phyloP scores from a whole-genome alignment of 257 asterid species.

The Scutellaria minor region DNA sequence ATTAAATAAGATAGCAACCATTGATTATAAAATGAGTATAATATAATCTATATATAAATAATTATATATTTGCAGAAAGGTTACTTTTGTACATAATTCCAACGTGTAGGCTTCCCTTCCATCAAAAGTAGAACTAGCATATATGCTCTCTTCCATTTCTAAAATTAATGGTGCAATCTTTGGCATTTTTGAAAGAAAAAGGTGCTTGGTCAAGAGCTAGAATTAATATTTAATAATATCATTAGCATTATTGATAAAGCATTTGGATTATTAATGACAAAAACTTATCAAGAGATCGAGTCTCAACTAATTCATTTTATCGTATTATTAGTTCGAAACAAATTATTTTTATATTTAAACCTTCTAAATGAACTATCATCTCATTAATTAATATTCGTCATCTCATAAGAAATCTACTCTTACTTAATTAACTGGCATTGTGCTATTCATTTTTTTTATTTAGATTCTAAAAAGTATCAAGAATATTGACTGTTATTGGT shows the following conservation, averaged over 20 bases:
- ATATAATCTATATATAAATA: background rate
- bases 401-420: too few relatives aligned
- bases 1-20: constrained; percentile 22
- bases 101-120: constrained; percentile 52
- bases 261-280: too few relatives aligned
- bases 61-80: constrained; percentile 26
- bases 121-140: constrained; percentile 39
- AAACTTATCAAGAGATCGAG: too few relatives aligned
- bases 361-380: too few relatives aligned
- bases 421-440: constrained; percentile 3
- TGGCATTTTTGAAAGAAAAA: constrained; percentile 30
- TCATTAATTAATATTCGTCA: too few relatives aligned
- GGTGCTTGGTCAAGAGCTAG: constrained; percentile 23
- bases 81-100: constrained; percentile 35
- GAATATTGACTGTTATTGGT: constrained; percentile 22
- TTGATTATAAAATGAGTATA: constrained; percentile 23
- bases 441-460: constrained; percentile 33
- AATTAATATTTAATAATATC: constrained; percentile 9
- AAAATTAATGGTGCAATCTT: constrained; percentile 16
- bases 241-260: constrained; percentile 25
- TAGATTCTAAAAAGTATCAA: constrained; percentile 26
- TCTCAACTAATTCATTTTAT: too few relatives aligned
- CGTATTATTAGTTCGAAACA: too few relatives aligned
- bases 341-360: too few relatives aligned
- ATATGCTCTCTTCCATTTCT: constrained; percentile 40